Percentiles rank a stretch among this genome's conserved stretches.
Conservation (phyloP, 768 basidiomycete species). For the Trametes sanguinea region DNA sequence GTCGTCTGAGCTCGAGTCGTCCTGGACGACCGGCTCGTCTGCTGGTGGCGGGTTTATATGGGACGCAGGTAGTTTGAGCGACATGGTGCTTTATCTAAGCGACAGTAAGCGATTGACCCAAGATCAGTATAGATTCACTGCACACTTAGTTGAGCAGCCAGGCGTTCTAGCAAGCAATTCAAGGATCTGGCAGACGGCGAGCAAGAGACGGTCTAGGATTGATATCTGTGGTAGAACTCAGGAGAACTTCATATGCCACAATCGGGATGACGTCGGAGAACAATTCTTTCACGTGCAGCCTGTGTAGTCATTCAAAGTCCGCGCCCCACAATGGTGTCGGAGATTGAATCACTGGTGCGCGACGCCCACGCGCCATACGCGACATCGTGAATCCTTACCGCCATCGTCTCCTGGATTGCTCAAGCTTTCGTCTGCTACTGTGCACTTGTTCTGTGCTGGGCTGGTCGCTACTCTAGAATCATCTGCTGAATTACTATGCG, state of each 20-base stretch:
- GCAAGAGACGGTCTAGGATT: neutral
- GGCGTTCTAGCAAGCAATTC: neutral
- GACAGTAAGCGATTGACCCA: neutral
- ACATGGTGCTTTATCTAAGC: constrained; percentile 7
- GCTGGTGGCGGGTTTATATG: constrained; percentile 9
- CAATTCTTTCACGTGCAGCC: neutral
- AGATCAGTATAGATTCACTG: neutral
- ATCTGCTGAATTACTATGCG: neutral
- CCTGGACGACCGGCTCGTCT: constrained; percentile 3
- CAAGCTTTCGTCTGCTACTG: too few relatives aligned
- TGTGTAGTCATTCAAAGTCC: too few relatives aligned
- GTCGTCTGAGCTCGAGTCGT: constrained; percentile 27
- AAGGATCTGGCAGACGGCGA: neutral
- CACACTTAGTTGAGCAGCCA: neutral
- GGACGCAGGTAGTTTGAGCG: constrained; percentile 14
- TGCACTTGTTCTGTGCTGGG: too few relatives aligned
- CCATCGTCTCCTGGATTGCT: too few relatives aligned
- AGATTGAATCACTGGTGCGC: too few relatives aligned
- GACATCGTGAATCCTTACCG: too few relatives aligned
- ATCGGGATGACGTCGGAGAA: constrained; percentile 10
- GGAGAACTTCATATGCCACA: constrained; percentile 3
- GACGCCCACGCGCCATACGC: too few relatives aligned
- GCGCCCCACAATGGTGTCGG: too few relatives aligned
- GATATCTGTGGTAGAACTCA: neutral
- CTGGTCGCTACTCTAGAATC: too few relatives aligned